phyloP scores from a whole-genome alignment of 2,329 filamentous ascomycete species.

The Fusarium goolgardi region DNA sequence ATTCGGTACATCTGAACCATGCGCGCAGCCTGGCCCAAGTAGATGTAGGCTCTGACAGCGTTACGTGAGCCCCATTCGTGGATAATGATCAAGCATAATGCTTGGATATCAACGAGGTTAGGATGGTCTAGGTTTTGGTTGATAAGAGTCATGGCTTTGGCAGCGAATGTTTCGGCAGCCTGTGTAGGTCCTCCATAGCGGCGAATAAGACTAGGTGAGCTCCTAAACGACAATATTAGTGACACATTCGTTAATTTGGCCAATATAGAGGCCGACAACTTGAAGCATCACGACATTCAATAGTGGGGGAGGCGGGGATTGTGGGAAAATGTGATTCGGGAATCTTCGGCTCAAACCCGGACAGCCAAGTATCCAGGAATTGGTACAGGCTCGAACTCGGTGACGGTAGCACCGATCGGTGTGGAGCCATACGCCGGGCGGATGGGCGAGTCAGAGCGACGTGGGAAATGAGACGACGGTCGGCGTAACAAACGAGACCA shows the following conservation, averaged over 20 bases:
- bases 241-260: neutral
- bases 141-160: conserved; percentile 67
- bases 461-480: conserved; percentile 40
- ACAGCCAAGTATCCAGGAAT: conserved; percentile 11
- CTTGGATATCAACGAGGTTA: conserved; percentile 70
- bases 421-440: conserved; percentile 43
- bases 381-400: conserved; percentile 33
- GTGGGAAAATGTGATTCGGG: conserved; percentile 27
- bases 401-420: conserved; percentile 43
- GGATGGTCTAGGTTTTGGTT: conserved; percentile 70
- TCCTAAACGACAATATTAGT: conserved; percentile 53
- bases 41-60: conserved; percentile 71
- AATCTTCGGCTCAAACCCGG: conserved; percentile 43
- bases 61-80: conserved; percentile 73
- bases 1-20: conserved; percentile 74
- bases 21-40: conserved; percentile 70
- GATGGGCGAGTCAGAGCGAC: conserved; percentile 37
- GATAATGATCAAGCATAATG: conserved; percentile 69
- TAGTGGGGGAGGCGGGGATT: neutral
- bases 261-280: neutral
- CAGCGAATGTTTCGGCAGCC: conserved; percentile 69
- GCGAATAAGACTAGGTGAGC: conserved; percentile 67
- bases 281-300: neutral
- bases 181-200: conserved; percentile 67
- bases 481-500: conserved; percentile 16